Base-by-base conservation (phyloP, 106 monocot species). In the Cymbidium sinense region DNA sequence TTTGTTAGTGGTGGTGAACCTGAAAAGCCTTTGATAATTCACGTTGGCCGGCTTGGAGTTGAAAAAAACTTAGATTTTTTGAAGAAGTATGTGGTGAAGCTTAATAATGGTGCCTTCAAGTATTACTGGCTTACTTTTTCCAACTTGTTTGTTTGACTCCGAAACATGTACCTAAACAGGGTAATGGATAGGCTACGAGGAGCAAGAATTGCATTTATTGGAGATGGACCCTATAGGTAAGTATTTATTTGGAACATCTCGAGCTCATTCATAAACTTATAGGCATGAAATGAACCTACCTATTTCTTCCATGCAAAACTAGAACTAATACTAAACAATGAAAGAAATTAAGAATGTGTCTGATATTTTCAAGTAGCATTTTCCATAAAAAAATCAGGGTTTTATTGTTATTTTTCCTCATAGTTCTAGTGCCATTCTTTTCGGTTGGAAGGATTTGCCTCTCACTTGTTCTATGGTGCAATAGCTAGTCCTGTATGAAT, bases 61-160 rank as follows among this genome's bases (percentile, higher is more conserved):
- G 96, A 98, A 73, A 98, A 98, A 81, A 98, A 88, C 77, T 83
- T 98, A 74, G 98, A 90, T 86, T 99, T 99, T 58, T 91, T 99
- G 19, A 94, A 99, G 79, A 82, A 50, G 95, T 90, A 34, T 81
- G 62, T 76, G 84, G 62, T 76, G 84, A 23, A 72, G 33, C 6
- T 69, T 17, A 18, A 33, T 69, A n/a, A 13, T 69, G 69, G 31
- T 47, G 69, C 29, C 27, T 64, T 64, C 28, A 9, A 25, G 5
- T 25, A 10, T 3, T 64, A 25, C 23, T n/a, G n/a, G n/a, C n/a
- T 64, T 10, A n/a, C 9, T 27, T 64, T 23, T 34, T 39, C 31
- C n/a, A 54, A 4, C 54, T 54, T 54, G 87, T 54, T 25, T 62
- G 6, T 62, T 62, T 9, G 61, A 62, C 61, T 62, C 61, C 15